Base-by-base conservation (phyloP, 768 basidiomycete genomes). In the Cyathus striatus region DNA sequence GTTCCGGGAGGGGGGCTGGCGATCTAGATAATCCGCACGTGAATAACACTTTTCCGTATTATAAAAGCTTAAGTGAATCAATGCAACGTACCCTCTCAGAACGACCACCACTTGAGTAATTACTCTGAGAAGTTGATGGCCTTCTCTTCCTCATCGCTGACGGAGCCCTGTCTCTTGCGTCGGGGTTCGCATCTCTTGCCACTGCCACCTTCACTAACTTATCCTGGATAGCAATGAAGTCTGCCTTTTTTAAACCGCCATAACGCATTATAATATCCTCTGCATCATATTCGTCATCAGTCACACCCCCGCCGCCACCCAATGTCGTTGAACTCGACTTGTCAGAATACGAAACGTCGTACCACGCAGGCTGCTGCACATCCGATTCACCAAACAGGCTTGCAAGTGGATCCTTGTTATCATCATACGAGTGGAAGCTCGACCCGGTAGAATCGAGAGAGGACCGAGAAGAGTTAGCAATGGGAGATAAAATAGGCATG, bases 391-490 rank as follows among this genome's bases (percentile, higher is more conserved):
- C 69, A 57, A 89, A 79, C 18, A 86, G 51, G 36, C 68, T 72
- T 41, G 76, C 59, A 38, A 72, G 58, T 35, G 69, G 69, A 48
- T 83, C 79, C 44, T 75, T 75, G 22, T 81, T 79, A 17, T 65
- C 80, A 43, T 88, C 85, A 75, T 75, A 81, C 3, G 88, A 88
- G 57, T 90, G 88, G 59, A 87, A 91, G 60, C 90, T 91, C 2
- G 90, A 92, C 13, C 90, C 87, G 25, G 72, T 74, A 7, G 88
- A 90, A 45, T 82, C 86, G 17, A 91, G 63, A 5, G 90, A 91
- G 12, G 87, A 86, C 22, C 81, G 75, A 22, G 89, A 90, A 5
- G 86, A 85, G 48, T 82, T 90, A 13, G 73, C 75, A 14, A 85
- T 62, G 3, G 86, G 81, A 26, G 83, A 81, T 41, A 90, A 74